Percentiles rank a stretch among this genome's conserved stretches.
phyloP scores from a whole-genome alignment of 2,329 filamentous ascomycete genomes.

The Aspergillus jensenii region DNA sequence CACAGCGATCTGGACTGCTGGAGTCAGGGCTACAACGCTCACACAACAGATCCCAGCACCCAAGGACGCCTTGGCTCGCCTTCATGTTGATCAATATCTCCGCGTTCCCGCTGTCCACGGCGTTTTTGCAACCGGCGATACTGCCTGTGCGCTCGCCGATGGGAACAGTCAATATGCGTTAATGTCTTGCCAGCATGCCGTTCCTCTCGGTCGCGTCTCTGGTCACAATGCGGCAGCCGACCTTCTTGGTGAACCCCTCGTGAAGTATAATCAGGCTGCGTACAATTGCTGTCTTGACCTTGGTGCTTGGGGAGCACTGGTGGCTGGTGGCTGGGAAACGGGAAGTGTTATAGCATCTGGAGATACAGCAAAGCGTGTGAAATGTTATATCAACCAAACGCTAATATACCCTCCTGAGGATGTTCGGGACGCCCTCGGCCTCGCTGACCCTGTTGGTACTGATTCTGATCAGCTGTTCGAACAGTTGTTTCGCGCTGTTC shows the following conservation, averaged over 20 bases:
- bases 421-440: not conserved
- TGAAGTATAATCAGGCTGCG: conserved; percentile 29
- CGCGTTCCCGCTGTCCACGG: conserved; percentile 20
- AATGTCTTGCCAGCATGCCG: conserved; percentile 45
- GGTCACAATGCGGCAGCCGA: conserved; percentile 38
- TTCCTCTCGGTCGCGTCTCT: conserved; percentile 34
- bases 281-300: conserved; percentile 41
- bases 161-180: conserved; percentile 28
- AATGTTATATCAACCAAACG: conserved; percentile 34
- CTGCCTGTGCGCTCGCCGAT: conserved; percentile 26
- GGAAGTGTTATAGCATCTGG: conserved; percentile 24
- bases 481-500: too few species aligned
- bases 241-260: conserved; percentile 25
- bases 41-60: conserved; percentile 32
- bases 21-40: conserved; percentile 32
- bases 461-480: too few species aligned
- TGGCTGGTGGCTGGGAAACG: conserved; percentile 33
- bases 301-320: conserved; percentile 27
- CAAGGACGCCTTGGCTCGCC: conserved; percentile 29
- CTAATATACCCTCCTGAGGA: conserved; percentile 37
- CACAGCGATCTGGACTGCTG: conserved; percentile 42
- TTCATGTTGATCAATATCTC: conserved; percentile 31
- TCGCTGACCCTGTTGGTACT: too few species aligned
- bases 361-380: conserved; percentile 32
- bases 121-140: conserved; percentile 38